phyloP scores from a whole-genome alignment of 441 rosid species.

The Arabidopsis hybrid region DNA sequence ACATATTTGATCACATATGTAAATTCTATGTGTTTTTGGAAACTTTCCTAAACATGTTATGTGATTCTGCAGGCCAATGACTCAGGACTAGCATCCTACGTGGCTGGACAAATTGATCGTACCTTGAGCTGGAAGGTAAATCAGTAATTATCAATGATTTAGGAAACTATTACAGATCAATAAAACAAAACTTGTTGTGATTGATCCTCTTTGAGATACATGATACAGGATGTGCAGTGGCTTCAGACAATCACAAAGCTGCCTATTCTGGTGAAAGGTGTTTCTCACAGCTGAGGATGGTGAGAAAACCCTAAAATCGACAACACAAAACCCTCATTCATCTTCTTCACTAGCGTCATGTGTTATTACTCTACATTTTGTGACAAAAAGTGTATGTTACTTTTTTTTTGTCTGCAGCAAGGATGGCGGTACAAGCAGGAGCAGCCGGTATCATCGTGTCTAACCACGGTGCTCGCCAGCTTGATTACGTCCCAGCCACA shows the following conservation, averaged over 20 bases:
- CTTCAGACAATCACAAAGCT: conserved; percentile 60
- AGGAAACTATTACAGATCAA: not conserved
- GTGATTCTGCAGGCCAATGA: conserved; percentile 47
- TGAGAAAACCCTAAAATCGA: conserved; percentile 42
- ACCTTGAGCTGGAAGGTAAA: conserved; percentile 64
- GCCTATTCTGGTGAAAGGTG: conserved; percentile 85
- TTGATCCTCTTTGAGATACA: not conserved
- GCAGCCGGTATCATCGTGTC: conserved; percentile 92
- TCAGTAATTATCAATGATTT: not conserved
- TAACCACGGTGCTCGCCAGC: conserved; percentile 97
- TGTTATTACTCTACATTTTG: not conserved
- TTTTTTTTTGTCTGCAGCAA: conserved; percentile 58
- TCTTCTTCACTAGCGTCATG: conserved; percentile 17
- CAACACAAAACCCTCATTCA: not conserved
- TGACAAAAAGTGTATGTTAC: not conserved
- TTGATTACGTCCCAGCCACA: conserved; percentile 88
- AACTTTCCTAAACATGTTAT: not conserved
- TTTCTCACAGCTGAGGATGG: conserved; percentile 88
- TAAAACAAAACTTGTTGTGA: not conserved
- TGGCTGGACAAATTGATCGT: conserved; percentile 61
- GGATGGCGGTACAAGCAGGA: conserved; percentile 71
- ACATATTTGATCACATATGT: conserved; percentile 9
- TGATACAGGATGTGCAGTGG: conserved; percentile 60
- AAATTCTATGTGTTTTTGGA: not conserved
- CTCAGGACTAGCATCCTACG: conserved; percentile 61